phyloP scores from a whole-genome alignment of 306 rosid species.

The Fagus sylvatica region DNA sequence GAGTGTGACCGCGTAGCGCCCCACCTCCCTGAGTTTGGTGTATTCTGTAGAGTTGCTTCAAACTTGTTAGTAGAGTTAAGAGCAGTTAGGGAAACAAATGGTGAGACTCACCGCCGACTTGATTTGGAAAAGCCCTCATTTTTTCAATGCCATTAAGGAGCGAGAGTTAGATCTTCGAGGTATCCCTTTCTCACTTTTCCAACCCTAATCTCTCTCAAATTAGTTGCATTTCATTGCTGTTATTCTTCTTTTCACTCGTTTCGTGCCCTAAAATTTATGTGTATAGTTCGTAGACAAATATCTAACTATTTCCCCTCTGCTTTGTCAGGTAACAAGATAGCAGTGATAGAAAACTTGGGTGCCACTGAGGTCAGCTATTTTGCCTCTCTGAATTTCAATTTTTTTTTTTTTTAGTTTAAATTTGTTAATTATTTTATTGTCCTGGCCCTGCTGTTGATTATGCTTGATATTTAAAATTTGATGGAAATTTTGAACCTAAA shows the following conservation, averaged over 20 bases:
- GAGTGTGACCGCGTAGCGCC: too few species aligned
- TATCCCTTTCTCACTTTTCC: constrained; percentile 5
- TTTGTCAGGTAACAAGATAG: constrained; percentile 71
- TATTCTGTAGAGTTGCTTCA: not conserved
- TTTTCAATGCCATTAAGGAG: constrained; percentile 84
- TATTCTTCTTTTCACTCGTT: too few species aligned
- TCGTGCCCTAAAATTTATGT: too few species aligned
- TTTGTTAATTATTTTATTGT: not conserved
- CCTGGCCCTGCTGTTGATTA: not conserved
- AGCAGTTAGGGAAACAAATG: constrained; percentile 37
- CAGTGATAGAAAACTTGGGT: constrained; percentile 91
- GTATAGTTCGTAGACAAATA: not conserved
- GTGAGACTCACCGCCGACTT: constrained; percentile 89
- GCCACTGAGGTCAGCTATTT: constrained; percentile 76
- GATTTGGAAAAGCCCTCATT: constrained; percentile 97
- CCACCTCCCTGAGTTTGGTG: too few species aligned
- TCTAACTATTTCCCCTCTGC: constrained; percentile 2
- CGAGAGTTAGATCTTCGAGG: constrained; percentile 95
- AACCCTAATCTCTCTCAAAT: not conserved
- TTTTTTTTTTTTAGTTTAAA: not conserved
- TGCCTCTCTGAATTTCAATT: not conserved
- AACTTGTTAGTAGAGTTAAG: not conserved
- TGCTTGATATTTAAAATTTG: not conserved
- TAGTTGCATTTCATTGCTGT: too few species aligned
- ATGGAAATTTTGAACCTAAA: not conserved